Conservation (phyloP, 2,329 filamentous ascomycete genomes). For the Acarospora socialis region DNA sequence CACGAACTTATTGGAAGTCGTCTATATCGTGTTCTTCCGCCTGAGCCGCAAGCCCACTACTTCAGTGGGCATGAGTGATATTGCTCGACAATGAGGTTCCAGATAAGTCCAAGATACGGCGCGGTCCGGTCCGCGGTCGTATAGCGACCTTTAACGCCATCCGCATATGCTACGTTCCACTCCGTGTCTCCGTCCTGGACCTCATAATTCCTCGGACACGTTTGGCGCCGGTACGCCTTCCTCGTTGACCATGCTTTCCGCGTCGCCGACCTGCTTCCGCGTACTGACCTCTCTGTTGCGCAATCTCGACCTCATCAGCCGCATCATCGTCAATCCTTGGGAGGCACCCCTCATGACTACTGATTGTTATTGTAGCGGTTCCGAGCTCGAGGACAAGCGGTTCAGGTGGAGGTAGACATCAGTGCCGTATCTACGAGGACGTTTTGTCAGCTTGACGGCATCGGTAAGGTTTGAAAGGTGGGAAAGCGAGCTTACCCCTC, state of each 20-base stretch:
- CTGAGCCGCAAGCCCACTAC: too few relatives aligned
- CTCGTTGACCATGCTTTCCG: constrained; percentile 58
- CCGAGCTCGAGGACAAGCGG: constrained; percentile 83
- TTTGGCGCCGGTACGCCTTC: constrained; percentile 22
- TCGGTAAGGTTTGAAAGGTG: constrained; percentile 3
- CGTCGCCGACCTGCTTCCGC: constrained; percentile 80
- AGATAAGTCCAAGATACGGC: too few relatives aligned
- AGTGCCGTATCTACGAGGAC: constrained; percentile 64
- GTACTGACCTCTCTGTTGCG: constrained; percentile 64
- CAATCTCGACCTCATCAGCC: constrained; percentile 54
- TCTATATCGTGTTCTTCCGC: too few relatives aligned
- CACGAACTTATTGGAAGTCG: too few relatives aligned
- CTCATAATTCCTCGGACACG: constrained; percentile 26
- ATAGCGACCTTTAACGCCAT: too few relatives aligned
- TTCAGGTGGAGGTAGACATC: constrained; percentile 98
- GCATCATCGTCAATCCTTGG: constrained; percentile 49
- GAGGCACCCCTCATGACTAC: constrained; percentile 62
- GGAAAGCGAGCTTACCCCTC: constrained; percentile 62
- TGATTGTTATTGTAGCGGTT: constrained; percentile 87
- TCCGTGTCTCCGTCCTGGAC: neutral
- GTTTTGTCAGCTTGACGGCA: neutral
- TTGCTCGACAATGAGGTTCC: too few relatives aligned
- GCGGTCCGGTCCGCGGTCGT: too few relatives aligned
- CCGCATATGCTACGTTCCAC: too few relatives aligned
- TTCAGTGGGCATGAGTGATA: too few relatives aligned